These are phyloP conservation scores for Bisporella sp. DNA, from an alignment of 2,329 filamentous ascomycete species.

Conservation along the genomic window DNA sequence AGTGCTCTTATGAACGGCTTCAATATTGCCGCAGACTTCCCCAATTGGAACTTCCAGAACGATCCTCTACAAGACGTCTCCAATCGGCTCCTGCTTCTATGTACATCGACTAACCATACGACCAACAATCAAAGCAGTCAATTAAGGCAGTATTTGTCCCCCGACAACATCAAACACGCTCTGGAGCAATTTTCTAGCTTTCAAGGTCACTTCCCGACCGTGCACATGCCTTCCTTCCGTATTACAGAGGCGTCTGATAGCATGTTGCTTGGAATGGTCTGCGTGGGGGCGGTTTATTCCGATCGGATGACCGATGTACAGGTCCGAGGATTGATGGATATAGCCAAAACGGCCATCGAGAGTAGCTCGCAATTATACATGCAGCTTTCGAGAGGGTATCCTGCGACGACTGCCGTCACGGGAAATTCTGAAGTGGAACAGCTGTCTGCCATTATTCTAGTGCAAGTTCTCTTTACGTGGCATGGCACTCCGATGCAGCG, in stretches of 20 bases:
- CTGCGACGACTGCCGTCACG: slow-evolving; percentile 30
- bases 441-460: slow-evolving; percentile 58
- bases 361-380: slow-evolving; percentile 45
- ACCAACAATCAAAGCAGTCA: slow-evolving; percentile 46
- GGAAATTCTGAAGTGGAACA: slow-evolving; percentile 50
- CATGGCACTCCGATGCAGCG: slow-evolving; percentile 62
- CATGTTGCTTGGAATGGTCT: slow-evolving; percentile 63
- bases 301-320: slow-evolving; percentile 51
- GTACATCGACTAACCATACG: slow-evolving; percentile 48
- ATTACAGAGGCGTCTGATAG: slow-evolving; percentile 59
- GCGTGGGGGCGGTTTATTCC: slow-evolving; percentile 69
- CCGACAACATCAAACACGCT: slow-evolving; percentile 64
- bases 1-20: slow-evolving; percentile 25
- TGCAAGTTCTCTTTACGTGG: slow-evolving; percentile 59
- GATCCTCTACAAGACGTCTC: slow-evolving; percentile 46
- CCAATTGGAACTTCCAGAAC: slow-evolving; percentile 32
- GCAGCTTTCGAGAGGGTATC: slow-evolving; percentile 28
- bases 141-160: slow-evolving; percentile 50
- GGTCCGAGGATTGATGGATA: slow-evolving; percentile 62
- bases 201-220: slow-evolving; percentile 65
- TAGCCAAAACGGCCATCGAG: slow-evolving; percentile 51
- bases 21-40: slow-evolving; percentile 25
- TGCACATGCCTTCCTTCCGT: slow-evolving; percentile 66
- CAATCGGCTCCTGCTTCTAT: slow-evolving; percentile 49
- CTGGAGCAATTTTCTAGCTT: slow-evolving; percentile 66